Percentiles rank a stretch among this genome's conserved stretches.
Evolutionary conservation across 441 rosid genomes (phyloP).

Genomic region (Lepidium campestre): DNA sequence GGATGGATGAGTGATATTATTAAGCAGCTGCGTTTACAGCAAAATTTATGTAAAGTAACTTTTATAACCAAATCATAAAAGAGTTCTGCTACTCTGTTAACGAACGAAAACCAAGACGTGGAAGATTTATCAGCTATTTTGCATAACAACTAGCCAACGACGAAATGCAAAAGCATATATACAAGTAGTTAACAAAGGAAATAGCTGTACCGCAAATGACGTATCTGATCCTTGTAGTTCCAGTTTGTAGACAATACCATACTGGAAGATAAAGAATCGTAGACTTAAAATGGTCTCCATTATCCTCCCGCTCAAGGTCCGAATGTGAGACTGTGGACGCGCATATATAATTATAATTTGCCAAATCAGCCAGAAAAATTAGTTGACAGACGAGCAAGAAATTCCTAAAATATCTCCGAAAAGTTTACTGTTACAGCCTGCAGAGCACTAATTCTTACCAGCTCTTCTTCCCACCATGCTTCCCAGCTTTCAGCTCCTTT

Average conservation of each 20-base stretch:
- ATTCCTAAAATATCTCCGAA: background rate
- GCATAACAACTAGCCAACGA: background rate
- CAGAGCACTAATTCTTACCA: conserved; percentile 47
- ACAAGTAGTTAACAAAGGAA: conserved; percentile 4
- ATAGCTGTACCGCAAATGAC: conserved; percentile 56
- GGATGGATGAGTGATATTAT: conserved; percentile 17
- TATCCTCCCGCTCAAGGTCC: conserved; percentile 81
- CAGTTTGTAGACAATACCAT: conserved; percentile 91
- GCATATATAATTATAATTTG: background rate
- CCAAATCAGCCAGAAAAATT: background rate
- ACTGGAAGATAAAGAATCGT: conserved; percentile 92
- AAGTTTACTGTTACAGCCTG: background rate
- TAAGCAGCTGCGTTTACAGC: background rate
- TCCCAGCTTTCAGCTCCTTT: conserved; percentile 99
- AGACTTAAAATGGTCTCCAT: conserved; percentile 81
- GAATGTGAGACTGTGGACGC: conserved; percentile 71
- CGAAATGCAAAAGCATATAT: background rate
- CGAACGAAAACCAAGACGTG: background rate
- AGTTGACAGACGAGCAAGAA: background rate
- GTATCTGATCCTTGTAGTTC: conserved; percentile 49
- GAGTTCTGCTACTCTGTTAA: background rate
- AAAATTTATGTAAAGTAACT: background rate
- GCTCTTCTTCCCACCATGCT: conserved; percentile 99
- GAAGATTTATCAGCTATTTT: background rate
- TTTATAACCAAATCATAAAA: background rate